A percentile compares a stretch with the other conserved stretches of the same genome.
Conservation (phyloP, 768 basidiomycete genomes). For the Leccinum pellstonianum region DNA sequence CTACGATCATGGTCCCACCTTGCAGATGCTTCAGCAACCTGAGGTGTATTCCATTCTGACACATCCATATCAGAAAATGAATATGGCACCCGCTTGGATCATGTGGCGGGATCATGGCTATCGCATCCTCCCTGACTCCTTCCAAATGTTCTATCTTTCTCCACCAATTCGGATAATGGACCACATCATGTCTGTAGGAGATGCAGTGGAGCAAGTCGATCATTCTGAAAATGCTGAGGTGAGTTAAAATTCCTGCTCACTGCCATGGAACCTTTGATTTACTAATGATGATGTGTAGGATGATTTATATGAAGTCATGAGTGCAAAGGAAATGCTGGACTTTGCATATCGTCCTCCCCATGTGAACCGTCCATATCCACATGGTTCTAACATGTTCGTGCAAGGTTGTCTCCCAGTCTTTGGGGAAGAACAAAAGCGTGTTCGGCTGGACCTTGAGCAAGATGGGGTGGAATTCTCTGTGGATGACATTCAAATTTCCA, state of each 20-base stretch:
- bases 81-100: neutral
- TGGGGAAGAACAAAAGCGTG: neutral
- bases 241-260: no score
- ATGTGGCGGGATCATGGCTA: slow-evolving; percentile 15
- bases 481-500: neutral
- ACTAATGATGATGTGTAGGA: no score
- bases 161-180: neutral
- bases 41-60: slow-evolving; percentile 1
- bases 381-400: neutral
- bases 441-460: neutral
- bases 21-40: slow-evolving; percentile 10
- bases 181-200: neutral
- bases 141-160: slow-evolving; percentile 10
- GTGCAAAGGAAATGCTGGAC: neutral
- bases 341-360: no score
- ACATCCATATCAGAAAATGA: neutral
- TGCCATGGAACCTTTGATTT: no score
- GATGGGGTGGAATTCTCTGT: neutral
- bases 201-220: neutral
- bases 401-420: neutral
- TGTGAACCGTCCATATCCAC: neutral
- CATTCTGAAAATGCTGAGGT: no score
- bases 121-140: slow-evolving; percentile 1
- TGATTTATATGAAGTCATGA: neutral
- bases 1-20: slow-evolving; percentile 9